Evolutionary conservation across 495 filamentous ascomycete genomes (phyloP), one percentile per base, ranked within the genome.

Genomic region (Aspergillus coremiiformis): DNA sequence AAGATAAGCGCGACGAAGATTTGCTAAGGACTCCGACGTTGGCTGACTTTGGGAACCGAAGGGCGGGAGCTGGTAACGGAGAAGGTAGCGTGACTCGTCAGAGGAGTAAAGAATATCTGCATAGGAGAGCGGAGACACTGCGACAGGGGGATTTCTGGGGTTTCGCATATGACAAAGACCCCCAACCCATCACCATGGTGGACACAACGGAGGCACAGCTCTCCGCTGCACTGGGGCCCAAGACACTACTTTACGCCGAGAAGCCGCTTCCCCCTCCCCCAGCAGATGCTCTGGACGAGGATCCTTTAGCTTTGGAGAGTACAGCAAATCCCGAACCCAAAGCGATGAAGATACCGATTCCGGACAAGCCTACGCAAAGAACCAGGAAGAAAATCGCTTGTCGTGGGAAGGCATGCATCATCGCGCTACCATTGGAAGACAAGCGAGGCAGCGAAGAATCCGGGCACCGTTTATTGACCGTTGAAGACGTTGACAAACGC

Each of bases 351-450:
- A 51, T 22, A 32, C 48, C 52, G 41, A 45, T 44, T 42, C 50
- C 57, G n/a, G 54, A 58, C 11, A 57, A 59, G 22, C 62, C 35
- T 20, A 60, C 62, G 6, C 69, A 66, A 27, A 66, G 68, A 45
- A 55, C 59, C 30, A 73, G 63, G 48, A 73, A 69, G 59, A 76
- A 72, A 54, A 62, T 76, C 0, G 64, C 66, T 41, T 92, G 86
- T 84, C 83, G 79, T 51, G 83, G 84, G 39, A 92, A 89, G 63
- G 82, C 77, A 50, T 85, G 89, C 32, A 59, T 87, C 32, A 82
- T 95, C 26, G 74, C 78, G 20, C 68, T 93, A 26, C 89, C 89
- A 33, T 67, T 75, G 47, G 80, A 87, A 57, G 84, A 87, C 59
- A 75, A 82, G 53, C 79, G 62, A 66, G 81, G 69, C 48, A 78